Base-by-base conservation (phyloP, 176 grass and related monocot genomes). In the Lolium perenne region DNA sequence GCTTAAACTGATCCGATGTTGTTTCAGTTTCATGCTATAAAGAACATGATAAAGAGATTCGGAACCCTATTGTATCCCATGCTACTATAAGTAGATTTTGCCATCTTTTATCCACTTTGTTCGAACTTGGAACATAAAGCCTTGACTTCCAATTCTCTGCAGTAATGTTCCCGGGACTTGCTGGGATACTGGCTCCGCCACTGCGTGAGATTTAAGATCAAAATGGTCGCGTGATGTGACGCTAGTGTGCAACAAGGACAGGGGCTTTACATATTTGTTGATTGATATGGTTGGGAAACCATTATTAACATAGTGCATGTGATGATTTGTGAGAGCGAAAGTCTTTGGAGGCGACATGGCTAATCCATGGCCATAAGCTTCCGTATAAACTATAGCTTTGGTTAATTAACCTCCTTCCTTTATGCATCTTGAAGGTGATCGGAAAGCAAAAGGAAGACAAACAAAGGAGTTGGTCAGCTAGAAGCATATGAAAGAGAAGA, bases 301-400 rank as follows among this genome's bases (percentile, higher is more conserved):
- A 77, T 38, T 4, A 59, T 68, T 67, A 73, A 41, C 38, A 80
- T 84, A 40, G 84, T 59, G 85, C 68, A n/a, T 25, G 17, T 74
- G 62, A 78, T 72, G 48, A 71, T 77, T 22, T 83, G 26, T 48
- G 20, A 51, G 35, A 38, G 74, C 45, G 26, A 32, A 67, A 86
- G 18, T 59, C 32, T 40, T 71, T 17, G 10, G 74, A 54, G 25
- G 53, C 22, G 47, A 84, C 81, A 35, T 91, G 89, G 85, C 67
- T 38, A 63, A 91, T 84, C 76, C 68, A 49, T 60, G 89, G 80
- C 80, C 85, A 50, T 46, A 72, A 80, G 65, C 80, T 67, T 58
- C 58, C 14, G 17, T 9, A 59, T 32, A 76, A 76, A 35, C 47
- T 75, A 76, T 55, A 18, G 73, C 50, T 54, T 74, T 51, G 14